Conservation (phyloP, 148 eudicot genomes). For the Vaccinium macrocarpon region DNA sequence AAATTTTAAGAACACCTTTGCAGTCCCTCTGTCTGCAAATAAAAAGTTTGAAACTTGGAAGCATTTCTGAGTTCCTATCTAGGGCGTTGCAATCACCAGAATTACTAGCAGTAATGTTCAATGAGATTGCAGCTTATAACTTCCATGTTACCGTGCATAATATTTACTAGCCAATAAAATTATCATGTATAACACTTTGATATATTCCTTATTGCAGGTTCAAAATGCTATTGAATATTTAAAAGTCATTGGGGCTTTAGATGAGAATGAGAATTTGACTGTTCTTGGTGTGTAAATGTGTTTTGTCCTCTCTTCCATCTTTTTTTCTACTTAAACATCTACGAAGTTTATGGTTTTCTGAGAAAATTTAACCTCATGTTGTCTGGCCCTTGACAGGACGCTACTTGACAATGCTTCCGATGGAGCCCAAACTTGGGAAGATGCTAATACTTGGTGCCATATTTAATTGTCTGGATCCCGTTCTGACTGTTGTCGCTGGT, state of each 20-base stretch:
- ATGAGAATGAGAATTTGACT: conserved; percentile 76
- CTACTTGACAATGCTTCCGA: conserved; percentile 73
- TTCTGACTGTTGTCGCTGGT: conserved; percentile 87
- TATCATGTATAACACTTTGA: background rate
- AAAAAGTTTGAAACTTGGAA: conserved; percentile 89
- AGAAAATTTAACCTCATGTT: conserved; percentile 12
- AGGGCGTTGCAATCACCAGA: conserved; percentile 94
- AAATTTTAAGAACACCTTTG: conserved; percentile 90
- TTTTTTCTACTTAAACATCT: background rate
- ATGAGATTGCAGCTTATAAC: conserved; percentile 6
- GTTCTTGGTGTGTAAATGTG: conserved; percentile 49
- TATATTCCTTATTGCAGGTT: conserved; percentile 48
- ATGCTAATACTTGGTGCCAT: conserved; percentile 89
- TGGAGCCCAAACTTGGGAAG: conserved; percentile 94
- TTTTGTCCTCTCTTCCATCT: background rate
- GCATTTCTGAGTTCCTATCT: conserved; percentile 88
- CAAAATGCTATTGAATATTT: conserved; percentile 94
- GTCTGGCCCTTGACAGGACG: conserved; percentile 54
- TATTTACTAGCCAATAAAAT: background rate
- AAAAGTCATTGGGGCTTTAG: conserved; percentile 90
- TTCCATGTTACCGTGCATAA: background rate
- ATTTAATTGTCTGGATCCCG: conserved; percentile 83
- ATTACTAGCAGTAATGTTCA: conserved; percentile 64
- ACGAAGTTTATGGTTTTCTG: background rate
- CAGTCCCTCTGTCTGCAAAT: conserved; percentile 97